These are phyloP conservation scores for Starmerella apis DNA, from an alignment of 805 yeast genomes.

Conservation along the genomic window DNA sequence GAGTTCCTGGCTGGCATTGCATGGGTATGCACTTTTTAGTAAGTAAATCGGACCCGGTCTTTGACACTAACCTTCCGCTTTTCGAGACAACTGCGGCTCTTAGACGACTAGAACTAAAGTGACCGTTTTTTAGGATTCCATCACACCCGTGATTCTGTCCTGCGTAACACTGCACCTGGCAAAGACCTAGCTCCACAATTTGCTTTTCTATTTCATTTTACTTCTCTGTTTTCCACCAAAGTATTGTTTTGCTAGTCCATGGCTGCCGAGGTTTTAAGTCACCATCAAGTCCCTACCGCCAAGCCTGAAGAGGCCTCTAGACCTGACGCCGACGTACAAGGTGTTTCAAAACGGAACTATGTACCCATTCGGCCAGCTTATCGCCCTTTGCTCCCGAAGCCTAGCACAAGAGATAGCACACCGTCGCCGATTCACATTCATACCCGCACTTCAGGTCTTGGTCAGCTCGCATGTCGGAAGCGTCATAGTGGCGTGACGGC, in stretches of 20 bases:
- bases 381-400: constrained; percentile 32
- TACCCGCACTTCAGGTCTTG: constrained; percentile 12
- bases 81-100: background rate
- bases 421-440: constrained; percentile 15
- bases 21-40: constrained; percentile 6
- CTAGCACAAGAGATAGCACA: constrained; percentile 16
- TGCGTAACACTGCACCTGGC: background rate
- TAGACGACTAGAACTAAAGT: background rate
- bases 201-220: constrained; percentile 6
- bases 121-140: background rate
- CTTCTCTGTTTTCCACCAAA: background rate
- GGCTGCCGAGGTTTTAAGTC: constrained; percentile 4
- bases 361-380: constrained; percentile 32
- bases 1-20: background rate
- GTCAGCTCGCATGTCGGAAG: constrained; percentile 6
- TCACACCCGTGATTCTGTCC: background rate
- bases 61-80: background rate
- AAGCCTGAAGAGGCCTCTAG: background rate
- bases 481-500: constrained; percentile 1
- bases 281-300: background rate
- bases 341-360: constrained; percentile 16
- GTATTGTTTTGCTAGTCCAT: background rate
- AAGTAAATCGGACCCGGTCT: background rate
- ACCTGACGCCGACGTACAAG: background rate
- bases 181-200: background rate